Conservation (phyloP, 1,284 basidiomycete species). For the Apiotrichum montevideense region DNA sequence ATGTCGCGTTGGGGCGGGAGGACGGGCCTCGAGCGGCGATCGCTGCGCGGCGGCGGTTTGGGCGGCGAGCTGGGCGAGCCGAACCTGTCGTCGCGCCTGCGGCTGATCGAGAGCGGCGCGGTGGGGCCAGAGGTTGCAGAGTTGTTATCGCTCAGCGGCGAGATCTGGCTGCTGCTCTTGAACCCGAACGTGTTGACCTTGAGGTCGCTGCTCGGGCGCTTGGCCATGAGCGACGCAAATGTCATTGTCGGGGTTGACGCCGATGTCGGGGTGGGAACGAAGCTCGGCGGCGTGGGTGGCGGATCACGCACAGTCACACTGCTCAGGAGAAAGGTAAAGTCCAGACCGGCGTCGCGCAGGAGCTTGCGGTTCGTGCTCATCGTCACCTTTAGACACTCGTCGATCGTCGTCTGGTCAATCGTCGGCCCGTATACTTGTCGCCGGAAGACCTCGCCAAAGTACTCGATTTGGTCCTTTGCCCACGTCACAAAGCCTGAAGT, state of each 20-base stretch:
- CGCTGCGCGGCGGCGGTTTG: slow-evolving; percentile 11
- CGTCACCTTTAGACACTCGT: slow-evolving; percentile 70
- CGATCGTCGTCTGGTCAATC: slow-evolving; percentile 59
- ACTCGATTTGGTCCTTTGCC: slow-evolving; percentile 80
- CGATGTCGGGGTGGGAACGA: neutral
- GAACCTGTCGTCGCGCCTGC: neutral
- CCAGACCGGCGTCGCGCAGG: slow-evolving; percentile 82
- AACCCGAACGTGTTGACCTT: neutral
- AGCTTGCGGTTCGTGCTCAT: slow-evolving; percentile 75
- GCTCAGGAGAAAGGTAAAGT: slow-evolving; percentile 79
- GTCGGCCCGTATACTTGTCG: slow-evolving; percentile 85
- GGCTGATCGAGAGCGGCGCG: slow-evolving; percentile 16
- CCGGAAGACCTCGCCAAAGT: slow-evolving; percentile 77
- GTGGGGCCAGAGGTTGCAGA: slow-evolving; percentile 7
- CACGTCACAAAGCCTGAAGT: slow-evolving; percentile 80
- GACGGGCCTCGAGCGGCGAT: slow-evolving; percentile 9
- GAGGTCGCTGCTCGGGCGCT: neutral
- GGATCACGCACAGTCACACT: slow-evolving; percentile 54
- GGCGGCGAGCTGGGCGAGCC: neutral
- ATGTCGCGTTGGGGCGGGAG: neutral
- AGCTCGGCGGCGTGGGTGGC: neutral
- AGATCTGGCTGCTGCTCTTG: neutral
- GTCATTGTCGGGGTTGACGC: neutral
- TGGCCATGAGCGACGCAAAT: neutral
- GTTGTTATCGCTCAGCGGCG: neutral